A percentile compares a stretch with the other conserved stretches of the same genome.
These are phyloP conservation scores for Nemania abortiva DNA, from an alignment of 2,329 filamentous ascomycete species.

Conservation along the genomic window DNA sequence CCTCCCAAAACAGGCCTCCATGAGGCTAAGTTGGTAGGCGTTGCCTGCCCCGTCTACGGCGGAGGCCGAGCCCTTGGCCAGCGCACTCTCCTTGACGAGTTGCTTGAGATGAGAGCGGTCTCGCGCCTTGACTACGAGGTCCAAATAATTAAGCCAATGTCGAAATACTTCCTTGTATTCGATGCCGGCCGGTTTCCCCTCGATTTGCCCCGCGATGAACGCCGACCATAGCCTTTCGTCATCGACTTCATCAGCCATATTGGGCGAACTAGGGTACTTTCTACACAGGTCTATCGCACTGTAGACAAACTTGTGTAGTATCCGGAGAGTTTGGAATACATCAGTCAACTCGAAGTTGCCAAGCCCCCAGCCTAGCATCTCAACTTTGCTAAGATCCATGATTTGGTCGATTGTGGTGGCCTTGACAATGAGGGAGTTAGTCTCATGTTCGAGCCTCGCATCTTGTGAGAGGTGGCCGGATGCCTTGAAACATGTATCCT, in stretches of 20 bases:
- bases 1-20: slow-evolving; percentile 28
- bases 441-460: slow-evolving; percentile 6
- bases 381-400: slow-evolving; percentile 16
- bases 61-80: background rate
- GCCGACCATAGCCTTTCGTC: slow-evolving; percentile 22
- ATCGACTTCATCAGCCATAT: background rate
- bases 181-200: slow-evolving; percentile 6
- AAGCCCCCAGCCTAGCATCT: slow-evolving; percentile 27
- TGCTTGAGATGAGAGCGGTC: slow-evolving; percentile 2
- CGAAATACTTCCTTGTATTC: slow-evolving; percentile 20
- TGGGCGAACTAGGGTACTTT: slow-evolving; percentile 13
- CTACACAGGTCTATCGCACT: slow-evolving; percentile 24
- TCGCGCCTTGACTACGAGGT: slow-evolving; percentile 6
- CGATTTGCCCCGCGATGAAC: slow-evolving; percentile 23
- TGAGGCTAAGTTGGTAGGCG: slow-evolving; percentile 15
- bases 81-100: background rate
- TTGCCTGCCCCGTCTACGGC: background rate
- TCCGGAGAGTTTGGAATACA: background rate
- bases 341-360: slow-evolving; percentile 12
- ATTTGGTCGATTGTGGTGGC: slow-evolving; percentile 18
- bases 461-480: slow-evolving; percentile 22
- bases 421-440: slow-evolving; percentile 23
- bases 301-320: slow-evolving; percentile 24
- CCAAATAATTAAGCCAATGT: slow-evolving; percentile 17
- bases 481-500: slow-evolving; percentile 10